Conservation (phyloP, 2,329 filamentous ascomycete genomes). For the Blumeriella jaapii region DNA sequence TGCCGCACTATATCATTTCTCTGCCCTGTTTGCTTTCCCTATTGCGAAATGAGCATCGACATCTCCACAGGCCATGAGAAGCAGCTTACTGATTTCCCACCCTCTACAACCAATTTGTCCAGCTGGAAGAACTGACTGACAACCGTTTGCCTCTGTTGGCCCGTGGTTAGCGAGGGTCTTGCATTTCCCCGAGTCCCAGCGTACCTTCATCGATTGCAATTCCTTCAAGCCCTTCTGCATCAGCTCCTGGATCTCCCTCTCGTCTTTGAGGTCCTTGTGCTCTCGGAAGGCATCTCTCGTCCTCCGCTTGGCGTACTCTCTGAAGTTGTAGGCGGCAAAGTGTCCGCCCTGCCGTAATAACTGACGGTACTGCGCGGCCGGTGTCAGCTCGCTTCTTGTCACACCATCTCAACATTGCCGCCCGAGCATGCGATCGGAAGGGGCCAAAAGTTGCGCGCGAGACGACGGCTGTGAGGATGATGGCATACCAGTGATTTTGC, state of each 20-base stretch:
- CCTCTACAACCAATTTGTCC: conserved; percentile 85
- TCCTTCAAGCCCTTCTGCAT: conserved; percentile 82
- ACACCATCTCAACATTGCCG: too few relatives aligned
- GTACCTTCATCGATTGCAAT: conserved; percentile 81
- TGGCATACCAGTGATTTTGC: conserved; percentile 26
- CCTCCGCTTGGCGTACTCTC: conserved; percentile 87
- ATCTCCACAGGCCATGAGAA: conserved; percentile 4
- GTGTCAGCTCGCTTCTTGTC: conserved; percentile 8
- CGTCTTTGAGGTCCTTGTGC: conserved; percentile 60
- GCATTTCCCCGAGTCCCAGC: conserved; percentile 27
- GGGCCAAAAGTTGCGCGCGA: too few relatives aligned
- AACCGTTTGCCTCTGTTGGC: conserved; percentile 73
- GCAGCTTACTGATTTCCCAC: conserved; percentile 58
- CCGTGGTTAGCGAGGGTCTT: too few relatives aligned
- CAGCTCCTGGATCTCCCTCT: conserved; percentile 71
- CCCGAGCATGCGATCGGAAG: too few relatives aligned
- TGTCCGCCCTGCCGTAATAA: conserved; percentile 75
- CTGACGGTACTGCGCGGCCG: conserved; percentile 93
- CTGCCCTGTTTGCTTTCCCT: conserved; percentile 61
- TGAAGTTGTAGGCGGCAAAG: conserved; percentile 93
- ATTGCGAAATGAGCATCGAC: conserved; percentile 7
- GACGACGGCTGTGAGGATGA: too few relatives aligned
- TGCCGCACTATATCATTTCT: conserved; percentile 59
- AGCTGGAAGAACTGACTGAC: conserved; percentile 92
- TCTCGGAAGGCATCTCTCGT: conserved; percentile 87